Percentiles rank a stretch among this genome's conserved stretches.
Conservation (phyloP, 2,329 filamentous ascomycete genomes). For the Microcyclospora tardicrescens region DNA sequence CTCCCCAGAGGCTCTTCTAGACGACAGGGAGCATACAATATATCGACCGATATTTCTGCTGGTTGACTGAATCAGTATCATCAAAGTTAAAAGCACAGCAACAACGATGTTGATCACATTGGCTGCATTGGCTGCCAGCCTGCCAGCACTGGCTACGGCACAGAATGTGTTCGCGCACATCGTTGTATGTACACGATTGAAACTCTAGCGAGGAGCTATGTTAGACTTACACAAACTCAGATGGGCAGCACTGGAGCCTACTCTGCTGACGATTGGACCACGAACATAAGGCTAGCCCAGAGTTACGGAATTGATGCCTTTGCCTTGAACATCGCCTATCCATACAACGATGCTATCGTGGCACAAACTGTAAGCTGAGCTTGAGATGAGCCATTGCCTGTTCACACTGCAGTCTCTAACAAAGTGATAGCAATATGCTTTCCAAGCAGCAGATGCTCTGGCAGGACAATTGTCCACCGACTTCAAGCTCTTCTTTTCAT, state of each 20-base stretch:
- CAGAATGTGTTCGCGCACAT: conserved; percentile 4
- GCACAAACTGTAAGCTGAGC: background rate
- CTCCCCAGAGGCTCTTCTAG: no score
- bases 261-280: conserved; percentile 3
- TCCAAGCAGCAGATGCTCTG: conserved; percentile 3
- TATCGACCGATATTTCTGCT: no score
- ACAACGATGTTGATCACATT: background rate
- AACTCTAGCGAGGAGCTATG: background rate
- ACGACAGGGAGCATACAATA: no score
- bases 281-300: conserved; percentile 4
- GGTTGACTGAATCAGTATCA: no score
- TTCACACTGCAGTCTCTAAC: background rate
- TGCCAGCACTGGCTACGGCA: conserved; percentile 1
- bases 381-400: no score
- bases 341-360: conserved; percentile 13
- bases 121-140: background rate
- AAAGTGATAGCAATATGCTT: conserved; percentile 1
- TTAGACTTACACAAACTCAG: background rate
- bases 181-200: conserved; percentile 1
- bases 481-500: conserved; percentile 46
- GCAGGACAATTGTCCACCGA: conserved; percentile 2
- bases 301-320: conserved; percentile 32
- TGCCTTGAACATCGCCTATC: conserved; percentile 38
- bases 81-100: no score
- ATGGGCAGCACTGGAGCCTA: conserved; percentile 4